Evolutionary conservation across 2,329 filamentous ascomycete species (phyloP).

Genomic region (Zymoseptoria ardabiliae): DNA sequence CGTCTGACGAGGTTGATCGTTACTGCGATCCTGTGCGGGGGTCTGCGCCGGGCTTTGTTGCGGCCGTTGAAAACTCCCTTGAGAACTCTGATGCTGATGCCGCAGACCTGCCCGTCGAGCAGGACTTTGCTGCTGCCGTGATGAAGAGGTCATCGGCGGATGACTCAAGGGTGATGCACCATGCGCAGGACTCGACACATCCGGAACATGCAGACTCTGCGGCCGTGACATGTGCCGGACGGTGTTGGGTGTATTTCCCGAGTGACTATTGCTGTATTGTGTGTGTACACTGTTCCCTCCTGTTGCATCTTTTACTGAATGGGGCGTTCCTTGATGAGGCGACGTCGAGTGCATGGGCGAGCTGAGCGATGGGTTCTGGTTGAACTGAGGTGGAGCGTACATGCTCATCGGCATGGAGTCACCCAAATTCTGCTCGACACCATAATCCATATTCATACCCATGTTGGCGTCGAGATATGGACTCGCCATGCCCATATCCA

Average conservation of each 20-base stretch:
- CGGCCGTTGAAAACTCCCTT: conserved; percentile 20
- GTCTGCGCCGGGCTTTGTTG: conserved; percentile 26
- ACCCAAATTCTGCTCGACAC: conserved; percentile 24
- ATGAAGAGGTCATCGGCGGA: conserved; percentile 5
- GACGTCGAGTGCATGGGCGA: conserved; percentile 30
- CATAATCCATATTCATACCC: conserved; percentile 39
- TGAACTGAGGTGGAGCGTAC: conserved; percentile 34
- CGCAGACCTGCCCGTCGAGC: background rate
- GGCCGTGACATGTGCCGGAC: conserved; percentile 21
- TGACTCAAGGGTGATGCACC: conserved; percentile 13
- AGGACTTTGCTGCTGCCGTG: background rate
- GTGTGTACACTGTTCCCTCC: conserved; percentile 21
- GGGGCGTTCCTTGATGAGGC: conserved; percentile 23
- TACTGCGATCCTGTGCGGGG: conserved; percentile 26
- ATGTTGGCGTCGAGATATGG: conserved; percentile 35
- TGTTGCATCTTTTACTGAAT: conserved; percentile 21
- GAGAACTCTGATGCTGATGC: conserved; percentile 1
- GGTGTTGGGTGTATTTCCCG: conserved; percentile 7
- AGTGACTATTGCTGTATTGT: conserved; percentile 21
- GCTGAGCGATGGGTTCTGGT: conserved; percentile 34
- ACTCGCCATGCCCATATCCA: conserved; percentile 39
- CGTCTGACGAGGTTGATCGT: conserved; percentile 5
- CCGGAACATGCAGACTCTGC: conserved; percentile 20
- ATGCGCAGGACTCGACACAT: conserved; percentile 19
- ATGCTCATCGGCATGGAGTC: conserved; percentile 26